Evolutionary conservation across 2,329 filamentous ascomycete species (phyloP), one percentile per base, ranked within the genome.

Genomic region (Pochonia chlamydosporia): DNA sequence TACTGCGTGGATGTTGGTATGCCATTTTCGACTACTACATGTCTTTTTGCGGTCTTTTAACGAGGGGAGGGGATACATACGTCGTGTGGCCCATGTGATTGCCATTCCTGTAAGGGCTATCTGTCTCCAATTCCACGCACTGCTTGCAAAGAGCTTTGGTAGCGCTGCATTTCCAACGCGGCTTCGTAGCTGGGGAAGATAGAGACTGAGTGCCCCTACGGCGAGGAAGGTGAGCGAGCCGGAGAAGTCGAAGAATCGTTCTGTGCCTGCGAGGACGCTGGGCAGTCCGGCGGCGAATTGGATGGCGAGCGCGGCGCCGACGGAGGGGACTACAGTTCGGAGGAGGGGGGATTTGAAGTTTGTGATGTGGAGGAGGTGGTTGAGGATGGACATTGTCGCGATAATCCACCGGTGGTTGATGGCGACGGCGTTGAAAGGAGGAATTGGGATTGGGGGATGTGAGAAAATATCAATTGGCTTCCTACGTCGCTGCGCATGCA

Each of bases 161-260:
- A 1, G 71, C 56, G 1, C 74, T 72, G 5, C 23, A 11, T 42
- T 33, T 42, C 78, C 73, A 44, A 70, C 69, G 39, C 73, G 70
- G 13, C 77, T 77, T 36, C 81, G 71, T 47, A 84, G 65, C 3
- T 74, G 73, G 1, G 82, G 82, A 14, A 86, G 68, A 52, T 78
- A 81, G 14, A 87, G 67, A 49, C 76, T 80, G 24, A 85, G 63
- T 1, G 78, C 76, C 13, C 79, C 80, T 60, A 82, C 82, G 46
- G 79, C 78, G 31, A 87, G 71, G 59, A 84, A 85, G 3, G 83
- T 86, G 26, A 84, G 58, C 13, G 81, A 82, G 41, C 84, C 84
- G 2, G 80, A 83, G 41, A 84, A 63, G 59, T 87, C 84, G 61
- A 84, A 87, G 69, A 84, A 85, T 31, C 78, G 75, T 58, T 87